These are phyloP conservation scores for Alliaria petiolata DNA, from an alignment of 345 rosid species.

Conservation along the genomic window DNA sequence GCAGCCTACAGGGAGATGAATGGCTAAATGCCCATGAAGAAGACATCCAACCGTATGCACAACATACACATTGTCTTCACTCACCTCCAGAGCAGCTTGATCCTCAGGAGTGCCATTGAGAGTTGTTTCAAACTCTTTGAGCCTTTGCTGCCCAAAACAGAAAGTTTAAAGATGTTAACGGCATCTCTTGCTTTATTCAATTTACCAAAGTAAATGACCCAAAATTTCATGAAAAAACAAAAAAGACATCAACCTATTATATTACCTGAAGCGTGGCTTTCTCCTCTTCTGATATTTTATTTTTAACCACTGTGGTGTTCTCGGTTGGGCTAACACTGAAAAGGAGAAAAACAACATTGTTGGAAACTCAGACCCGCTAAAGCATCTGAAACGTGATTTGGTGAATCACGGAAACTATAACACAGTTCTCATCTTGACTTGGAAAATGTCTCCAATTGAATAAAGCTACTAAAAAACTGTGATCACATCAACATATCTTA, in stretches of 20 bases:
- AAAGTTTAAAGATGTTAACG: background rate
- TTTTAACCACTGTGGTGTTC: conserved; percentile 45
- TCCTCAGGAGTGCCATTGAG: conserved; percentile 60
- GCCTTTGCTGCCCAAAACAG: conserved; percentile 55
- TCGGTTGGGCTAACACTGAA: conserved; percentile 53
- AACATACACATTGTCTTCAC: conserved; percentile 26
- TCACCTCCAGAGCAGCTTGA: conserved; percentile 78
- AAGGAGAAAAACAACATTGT: conserved; percentile 11
- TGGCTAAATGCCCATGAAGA: conserved; percentile 7
- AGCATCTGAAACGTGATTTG: background rate
- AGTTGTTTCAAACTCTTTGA: conserved; percentile 65
- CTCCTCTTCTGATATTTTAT: conserved; percentile 69
- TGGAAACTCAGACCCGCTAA: background rate
- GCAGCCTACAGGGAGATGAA: background rate
- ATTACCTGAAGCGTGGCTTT: conserved; percentile 67
- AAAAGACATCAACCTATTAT: background rate
- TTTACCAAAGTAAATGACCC: background rate
- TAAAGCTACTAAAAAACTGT: background rate
- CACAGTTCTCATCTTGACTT: background rate
- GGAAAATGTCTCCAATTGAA: background rate
- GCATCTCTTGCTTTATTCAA: background rate
- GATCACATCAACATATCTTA: conserved; percentile 24
- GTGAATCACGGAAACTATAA: conserved; percentile 1
- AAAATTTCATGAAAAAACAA: background rate
- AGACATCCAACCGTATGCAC: background rate